phyloP scores from a whole-genome alignment of 495 filamentous ascomycete species.

The Parathielavia hyrcaniae region DNA sequence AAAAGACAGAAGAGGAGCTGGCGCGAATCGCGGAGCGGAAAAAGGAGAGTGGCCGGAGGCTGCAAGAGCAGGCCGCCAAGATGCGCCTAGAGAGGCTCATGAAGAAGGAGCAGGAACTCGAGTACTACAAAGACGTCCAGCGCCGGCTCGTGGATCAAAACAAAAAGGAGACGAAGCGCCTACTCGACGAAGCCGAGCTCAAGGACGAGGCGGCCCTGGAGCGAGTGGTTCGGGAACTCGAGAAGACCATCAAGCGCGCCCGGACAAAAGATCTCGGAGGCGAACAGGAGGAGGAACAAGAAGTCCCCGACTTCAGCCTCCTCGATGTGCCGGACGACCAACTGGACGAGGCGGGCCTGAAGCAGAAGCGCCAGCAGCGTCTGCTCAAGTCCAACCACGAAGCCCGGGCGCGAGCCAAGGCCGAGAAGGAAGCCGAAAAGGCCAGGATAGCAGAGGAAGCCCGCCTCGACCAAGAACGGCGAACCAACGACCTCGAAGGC shows the following conservation, averaged over 20 bases:
- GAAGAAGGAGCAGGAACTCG: conserved; percentile 89
- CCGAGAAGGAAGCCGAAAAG: conserved; percentile 88
- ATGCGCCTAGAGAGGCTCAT: conserved; percentile 92
- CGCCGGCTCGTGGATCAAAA: conserved; percentile 54
- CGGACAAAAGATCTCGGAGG: conserved; percentile 88
- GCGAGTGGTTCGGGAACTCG: conserved; percentile 74
- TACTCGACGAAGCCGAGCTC: conserved; percentile 84
- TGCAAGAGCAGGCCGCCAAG: conserved; percentile 95
- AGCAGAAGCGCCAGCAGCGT: conserved; percentile 84
- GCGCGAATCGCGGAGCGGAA: conserved; percentile 80
- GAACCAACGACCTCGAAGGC: conserved; percentile 74
- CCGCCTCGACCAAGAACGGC: conserved; percentile 71
- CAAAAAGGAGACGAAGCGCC: conserved; percentile 81
- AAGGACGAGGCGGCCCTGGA: conserved; percentile 83
- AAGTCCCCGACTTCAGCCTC: conserved; percentile 75
- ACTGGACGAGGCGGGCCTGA: conserved; percentile 81
- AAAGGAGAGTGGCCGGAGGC: conserved; percentile 80
- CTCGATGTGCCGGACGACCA: conserved; percentile 87
- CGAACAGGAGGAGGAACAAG: conserved; percentile 67
- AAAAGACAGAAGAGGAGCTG: conserved; percentile 91
- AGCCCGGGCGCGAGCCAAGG: conserved; percentile 82
- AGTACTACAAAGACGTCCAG: conserved; percentile 84
- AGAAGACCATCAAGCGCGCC: conserved; percentile 77
- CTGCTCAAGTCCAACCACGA: conserved; percentile 92
- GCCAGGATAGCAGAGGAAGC: conserved; percentile 75